These are phyloP conservation scores for Penicillium macrosclerotiorum DNA, from an alignment of 495 filamentous ascomycete genomes.

Conservation along the genomic window DNA sequence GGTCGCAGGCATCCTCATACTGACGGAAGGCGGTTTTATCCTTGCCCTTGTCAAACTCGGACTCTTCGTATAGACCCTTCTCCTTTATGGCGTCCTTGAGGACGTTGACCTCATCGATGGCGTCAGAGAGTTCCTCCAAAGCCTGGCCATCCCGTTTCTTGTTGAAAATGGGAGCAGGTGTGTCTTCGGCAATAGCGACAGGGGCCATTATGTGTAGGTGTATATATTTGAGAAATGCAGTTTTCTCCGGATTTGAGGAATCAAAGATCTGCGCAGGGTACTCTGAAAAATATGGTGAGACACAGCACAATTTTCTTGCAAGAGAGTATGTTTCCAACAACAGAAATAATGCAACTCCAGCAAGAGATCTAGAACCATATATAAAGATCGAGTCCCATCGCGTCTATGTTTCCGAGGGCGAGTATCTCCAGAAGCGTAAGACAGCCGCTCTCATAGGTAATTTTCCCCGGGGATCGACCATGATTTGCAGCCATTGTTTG, in stretches of 20 bases:
- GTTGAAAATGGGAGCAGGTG: slow-evolving; percentile 26
- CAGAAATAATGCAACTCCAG: background rate
- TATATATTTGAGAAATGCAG: background rate
- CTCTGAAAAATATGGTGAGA: background rate
- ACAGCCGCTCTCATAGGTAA: slow-evolving; percentile 3
- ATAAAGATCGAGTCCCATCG: slow-evolving; percentile 18
- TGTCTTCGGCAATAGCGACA: slow-evolving; percentile 25
- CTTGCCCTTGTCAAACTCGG: slow-evolving; percentile 71
- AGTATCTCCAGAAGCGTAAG: background rate
- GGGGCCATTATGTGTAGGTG: slow-evolving; percentile 35
- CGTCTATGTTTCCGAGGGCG: slow-evolving; percentile 23
- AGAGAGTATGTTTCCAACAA: too few relatives aligned
- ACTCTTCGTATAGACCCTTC: slow-evolving; percentile 57
- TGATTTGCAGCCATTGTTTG: slow-evolving; percentile 20
- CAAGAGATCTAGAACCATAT: slow-evolving; percentile 13
- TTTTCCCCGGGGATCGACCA: slow-evolving; percentile 9
- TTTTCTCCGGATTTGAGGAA: too few relatives aligned
- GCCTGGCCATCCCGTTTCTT: slow-evolving; percentile 59
- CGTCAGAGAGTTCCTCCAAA: slow-evolving; percentile 79
- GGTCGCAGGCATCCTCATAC: slow-evolving; percentile 73
- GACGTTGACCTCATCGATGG: slow-evolving; percentile 78
- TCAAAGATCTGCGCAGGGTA: background rate
- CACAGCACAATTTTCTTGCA: too few relatives aligned
- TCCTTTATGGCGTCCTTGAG: slow-evolving; percentile 57
- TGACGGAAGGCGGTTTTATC: slow-evolving; percentile 81